Conservation (phyloP, 331 rosid species). For the Quercus phellos region DNA sequence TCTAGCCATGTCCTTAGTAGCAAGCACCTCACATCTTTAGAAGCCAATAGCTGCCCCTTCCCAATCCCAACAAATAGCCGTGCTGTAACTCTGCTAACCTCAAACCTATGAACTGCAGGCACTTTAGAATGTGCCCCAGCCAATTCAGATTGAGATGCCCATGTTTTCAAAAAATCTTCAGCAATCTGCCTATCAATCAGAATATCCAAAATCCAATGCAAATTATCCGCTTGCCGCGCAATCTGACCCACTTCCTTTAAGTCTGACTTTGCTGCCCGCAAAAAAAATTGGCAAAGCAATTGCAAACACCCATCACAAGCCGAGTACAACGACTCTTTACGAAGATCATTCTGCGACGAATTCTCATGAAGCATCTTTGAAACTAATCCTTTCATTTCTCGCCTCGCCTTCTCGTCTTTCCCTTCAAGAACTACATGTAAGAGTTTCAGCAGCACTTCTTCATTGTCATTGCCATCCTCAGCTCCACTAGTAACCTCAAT, state of each 20-base stretch:
- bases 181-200: conserved; percentile 88
- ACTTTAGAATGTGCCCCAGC: conserved; percentile 76
- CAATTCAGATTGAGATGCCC: conserved; percentile 85
- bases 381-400: conserved; percentile 91
- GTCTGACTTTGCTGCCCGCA: conserved; percentile 56
- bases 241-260: conserved; percentile 67
- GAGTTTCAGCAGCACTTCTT: conserved; percentile 80
- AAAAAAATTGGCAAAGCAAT: conserved; percentile 55
- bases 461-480: conserved; percentile 74
- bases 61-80: conserved; percentile 90
- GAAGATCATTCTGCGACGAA: conserved; percentile 66
- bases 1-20: conserved; percentile 88
- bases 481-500: conserved; percentile 54
- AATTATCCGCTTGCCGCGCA: conserved; percentile 82
- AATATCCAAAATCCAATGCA: conserved; percentile 95
- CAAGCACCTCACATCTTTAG: conserved; percentile 77
- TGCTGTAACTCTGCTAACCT: conserved; percentile 88
- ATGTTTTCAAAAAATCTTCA: conserved; percentile 77
- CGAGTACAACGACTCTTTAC: conserved; percentile 72
- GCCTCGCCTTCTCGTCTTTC: conserved; percentile 93
- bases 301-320: conserved; percentile 83
- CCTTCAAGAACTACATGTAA: conserved; percentile 97
- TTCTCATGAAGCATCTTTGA: conserved; percentile 90
- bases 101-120: conserved; percentile 80
- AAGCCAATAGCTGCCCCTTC: conserved; percentile 82